These are phyloP conservation scores for Ceratobasidium papillatum DNA, from an alignment of 1,284 basidiomycete genomes.

Conservation along the genomic window DNA sequence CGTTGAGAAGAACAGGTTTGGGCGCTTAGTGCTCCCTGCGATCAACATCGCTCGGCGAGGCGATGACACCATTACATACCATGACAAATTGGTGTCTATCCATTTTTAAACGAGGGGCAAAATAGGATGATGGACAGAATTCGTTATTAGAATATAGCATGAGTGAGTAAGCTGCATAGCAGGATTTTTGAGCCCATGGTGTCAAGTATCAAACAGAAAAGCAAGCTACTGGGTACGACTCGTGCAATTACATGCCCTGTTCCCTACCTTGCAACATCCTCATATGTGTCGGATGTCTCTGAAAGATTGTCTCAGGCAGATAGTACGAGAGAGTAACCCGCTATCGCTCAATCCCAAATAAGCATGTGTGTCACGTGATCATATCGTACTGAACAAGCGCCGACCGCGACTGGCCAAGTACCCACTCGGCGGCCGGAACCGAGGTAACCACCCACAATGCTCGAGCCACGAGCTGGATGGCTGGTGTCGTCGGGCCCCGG, in stretches of 20 bases:
- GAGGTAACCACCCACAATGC: neutral
- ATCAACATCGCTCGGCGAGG: neutral
- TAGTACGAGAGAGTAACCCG: too few relatives aligned
- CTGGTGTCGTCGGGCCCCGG: neutral
- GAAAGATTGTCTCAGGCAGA: too few relatives aligned
- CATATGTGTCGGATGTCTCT: too few relatives aligned
- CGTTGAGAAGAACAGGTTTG: neutral
- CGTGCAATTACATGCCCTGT: too few relatives aligned
- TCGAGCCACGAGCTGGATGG: neutral
- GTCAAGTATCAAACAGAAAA: too few relatives aligned
- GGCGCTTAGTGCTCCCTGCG: neutral
- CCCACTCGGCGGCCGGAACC: slow-evolving; percentile 35
- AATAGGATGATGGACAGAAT: neutral
- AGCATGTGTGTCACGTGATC: neutral
- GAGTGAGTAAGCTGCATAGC: too few relatives aligned
- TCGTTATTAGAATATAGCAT: too few relatives aligned
- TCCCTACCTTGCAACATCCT: too few relatives aligned
- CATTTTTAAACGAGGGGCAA: neutral
- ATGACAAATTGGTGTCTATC: neutral
- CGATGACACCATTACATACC: neutral
- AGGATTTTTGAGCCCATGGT: too few relatives aligned
- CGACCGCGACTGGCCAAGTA: slow-evolving; percentile 20
- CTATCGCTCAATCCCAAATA: neutral
- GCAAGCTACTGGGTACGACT: too few relatives aligned
- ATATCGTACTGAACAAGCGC: slow-evolving; percentile 7